Percentiles rank a stretch among this genome's conserved stretches.
Evolutionary conservation across 495 filamentous ascomycete species (phyloP).

Genomic region (Annulohypoxylon maeteangense): DNA sequence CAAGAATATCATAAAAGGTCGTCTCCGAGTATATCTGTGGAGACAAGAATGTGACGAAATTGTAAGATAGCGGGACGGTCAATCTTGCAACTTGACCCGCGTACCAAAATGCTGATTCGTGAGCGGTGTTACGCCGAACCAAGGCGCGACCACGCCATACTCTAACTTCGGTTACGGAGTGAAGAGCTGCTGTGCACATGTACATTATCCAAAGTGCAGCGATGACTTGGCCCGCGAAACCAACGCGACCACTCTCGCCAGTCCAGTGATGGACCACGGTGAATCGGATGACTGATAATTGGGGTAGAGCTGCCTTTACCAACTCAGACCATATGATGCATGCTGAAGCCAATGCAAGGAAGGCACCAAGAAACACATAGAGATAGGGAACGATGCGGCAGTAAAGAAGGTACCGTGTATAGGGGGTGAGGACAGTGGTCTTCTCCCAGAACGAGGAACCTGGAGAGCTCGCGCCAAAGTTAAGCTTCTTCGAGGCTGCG

Average conservation of each 20-base stretch:
- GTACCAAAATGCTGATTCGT: constrained; percentile 95
- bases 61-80: constrained; percentile 91
- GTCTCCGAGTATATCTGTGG: constrained; percentile 72
- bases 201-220: constrained; percentile 91
- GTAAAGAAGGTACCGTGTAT: constrained; percentile 82
- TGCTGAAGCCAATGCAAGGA: constrained; percentile 78
- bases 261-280: constrained; percentile 84
- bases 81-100: constrained; percentile 87
- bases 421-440: constrained; percentile 77
- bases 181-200: constrained; percentile 86
- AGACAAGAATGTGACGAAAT: constrained; percentile 90
- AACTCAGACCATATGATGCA: constrained; percentile 93
- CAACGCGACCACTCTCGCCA: constrained; percentile 72
- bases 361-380: constrained; percentile 66
- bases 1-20: constrained; percentile 88
- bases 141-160: constrained; percentile 95
- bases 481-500: constrained; percentile 78
- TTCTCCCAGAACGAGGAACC: constrained; percentile 64
- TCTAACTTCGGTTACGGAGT: constrained; percentile 86
- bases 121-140: constrained; percentile 88
- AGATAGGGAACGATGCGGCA: constrained; percentile 73
- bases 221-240: constrained; percentile 84
- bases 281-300: constrained; percentile 82
- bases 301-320: constrained; percentile 77
- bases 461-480: constrained; percentile 71